A percentile compares a stretch with the other conserved stretches of the same genome.
phyloP scores from a whole-genome alignment of 2,329 filamentous ascomycete species.

The Aspergillus versicolor region DNA sequence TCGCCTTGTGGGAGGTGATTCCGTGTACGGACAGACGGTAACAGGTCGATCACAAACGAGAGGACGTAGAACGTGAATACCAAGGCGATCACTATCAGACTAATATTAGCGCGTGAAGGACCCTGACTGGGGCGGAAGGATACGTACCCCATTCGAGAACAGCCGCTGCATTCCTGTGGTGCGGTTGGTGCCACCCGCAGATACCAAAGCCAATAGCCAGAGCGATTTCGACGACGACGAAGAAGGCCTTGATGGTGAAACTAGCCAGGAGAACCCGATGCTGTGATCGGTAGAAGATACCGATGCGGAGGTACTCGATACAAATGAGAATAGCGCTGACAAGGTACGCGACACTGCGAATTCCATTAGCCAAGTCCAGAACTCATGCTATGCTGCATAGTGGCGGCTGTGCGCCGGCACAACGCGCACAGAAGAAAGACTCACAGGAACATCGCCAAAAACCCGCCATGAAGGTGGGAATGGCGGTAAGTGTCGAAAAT shows the following conservation, averaged over 20 bases:
- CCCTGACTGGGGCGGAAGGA: background rate
- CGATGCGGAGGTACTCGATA: conserved; percentile 83
- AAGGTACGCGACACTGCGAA: conserved; percentile 66
- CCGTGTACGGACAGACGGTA: conserved; percentile 70
- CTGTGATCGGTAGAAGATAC: conserved; percentile 69
- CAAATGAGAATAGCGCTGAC: conserved; percentile 85
- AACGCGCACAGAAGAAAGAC: conserved; percentile 11
- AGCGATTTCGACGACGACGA: conserved; percentile 75
- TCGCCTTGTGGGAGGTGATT: conserved; percentile 46
- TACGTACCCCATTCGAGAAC: conserved; percentile 68
- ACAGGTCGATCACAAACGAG: conserved; percentile 82
- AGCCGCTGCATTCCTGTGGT: conserved; percentile 65
- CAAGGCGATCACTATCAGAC: conserved; percentile 64
- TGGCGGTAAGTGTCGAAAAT: conserved; percentile 82
- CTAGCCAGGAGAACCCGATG: conserved; percentile 71
- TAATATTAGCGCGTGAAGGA: background rate
- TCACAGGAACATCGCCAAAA: conserved; percentile 76
- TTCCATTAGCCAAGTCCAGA: background rate
- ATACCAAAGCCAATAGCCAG: conserved; percentile 69
- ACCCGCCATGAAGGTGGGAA: conserved; percentile 67
- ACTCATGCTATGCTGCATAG: background rate
- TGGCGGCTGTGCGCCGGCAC: background rate
- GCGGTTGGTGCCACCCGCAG: conserved; percentile 22
- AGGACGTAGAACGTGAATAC: conserved; percentile 86
- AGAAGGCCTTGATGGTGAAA: conserved; percentile 84